Conservation (phyloP, 2,329 filamentous ascomycete species). For the Juglanconis oblonga region DNA sequence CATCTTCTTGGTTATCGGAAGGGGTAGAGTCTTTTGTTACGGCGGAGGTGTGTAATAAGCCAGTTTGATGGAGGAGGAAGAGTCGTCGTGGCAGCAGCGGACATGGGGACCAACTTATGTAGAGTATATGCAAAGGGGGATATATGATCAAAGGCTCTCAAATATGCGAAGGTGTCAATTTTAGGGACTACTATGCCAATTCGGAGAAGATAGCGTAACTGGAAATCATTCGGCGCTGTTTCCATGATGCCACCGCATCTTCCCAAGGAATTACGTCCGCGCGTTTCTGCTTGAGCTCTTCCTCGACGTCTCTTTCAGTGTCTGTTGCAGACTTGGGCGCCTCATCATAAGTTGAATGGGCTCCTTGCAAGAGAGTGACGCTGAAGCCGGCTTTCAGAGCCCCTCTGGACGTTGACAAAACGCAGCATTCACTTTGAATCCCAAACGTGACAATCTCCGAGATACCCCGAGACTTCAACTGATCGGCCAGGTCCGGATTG, state of each 20-base stretch:
- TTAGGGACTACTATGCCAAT: not conserved
- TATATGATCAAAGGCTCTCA: not conserved
- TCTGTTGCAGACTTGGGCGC: constrained; percentile 23
- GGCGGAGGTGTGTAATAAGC: too few species aligned
- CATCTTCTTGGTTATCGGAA: too few species aligned
- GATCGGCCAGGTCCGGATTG: constrained; percentile 26
- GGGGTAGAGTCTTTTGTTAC: too few species aligned
- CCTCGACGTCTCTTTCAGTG: constrained; percentile 28
- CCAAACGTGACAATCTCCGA: constrained; percentile 26
- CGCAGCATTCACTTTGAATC: constrained; percentile 32
- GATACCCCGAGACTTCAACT: constrained; percentile 24
- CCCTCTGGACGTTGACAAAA: constrained; percentile 25
- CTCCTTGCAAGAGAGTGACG: constrained; percentile 28
- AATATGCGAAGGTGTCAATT: not conserved
- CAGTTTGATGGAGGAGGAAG: too few species aligned
- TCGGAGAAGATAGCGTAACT: constrained; percentile 13
- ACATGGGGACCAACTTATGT: too few species aligned
- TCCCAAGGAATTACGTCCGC: constrained; percentile 25
- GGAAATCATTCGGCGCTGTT: constrained; percentile 16
- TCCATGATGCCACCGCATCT: constrained; percentile 16
- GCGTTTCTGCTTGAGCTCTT: constrained; percentile 21
- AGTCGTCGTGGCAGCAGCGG: too few species aligned
- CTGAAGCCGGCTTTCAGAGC: constrained; percentile 27
- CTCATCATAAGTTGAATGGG: constrained; percentile 30
- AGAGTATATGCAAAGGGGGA: not conserved